phyloP scores from a whole-genome alignment of 2,329 filamentous ascomycete species.

The Monascus ruber region DNA sequence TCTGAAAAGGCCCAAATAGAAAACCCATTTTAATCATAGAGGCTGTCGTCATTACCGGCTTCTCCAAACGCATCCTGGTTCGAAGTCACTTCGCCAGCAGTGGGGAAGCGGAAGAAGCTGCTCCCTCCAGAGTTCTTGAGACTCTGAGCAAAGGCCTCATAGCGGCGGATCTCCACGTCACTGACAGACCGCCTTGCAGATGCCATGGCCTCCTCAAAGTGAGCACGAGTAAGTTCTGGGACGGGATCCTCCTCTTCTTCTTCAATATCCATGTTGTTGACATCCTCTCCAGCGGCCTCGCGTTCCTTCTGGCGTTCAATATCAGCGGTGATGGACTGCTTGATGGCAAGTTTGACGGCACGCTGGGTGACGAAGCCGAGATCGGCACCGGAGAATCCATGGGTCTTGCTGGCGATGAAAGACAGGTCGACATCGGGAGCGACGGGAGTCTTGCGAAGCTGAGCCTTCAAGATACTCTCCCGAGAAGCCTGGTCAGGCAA shows the following conservation, averaged over 20 bases:
- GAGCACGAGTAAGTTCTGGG: constrained; percentile 85
- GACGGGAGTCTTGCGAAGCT: constrained; percentile 96
- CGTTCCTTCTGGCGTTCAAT: constrained; percentile 85
- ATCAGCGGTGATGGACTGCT: constrained; percentile 80
- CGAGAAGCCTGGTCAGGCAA: constrained; percentile 86
- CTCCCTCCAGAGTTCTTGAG: constrained; percentile 97
- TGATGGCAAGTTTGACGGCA: constrained; percentile 98
- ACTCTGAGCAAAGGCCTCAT: constrained; percentile 96
- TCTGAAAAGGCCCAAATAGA: constrained; percentile 23
- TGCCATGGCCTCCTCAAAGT: constrained; percentile 98
- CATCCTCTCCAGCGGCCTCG: constrained; percentile 64
- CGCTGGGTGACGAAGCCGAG: constrained; percentile 97
- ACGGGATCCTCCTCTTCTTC: constrained; percentile 72
- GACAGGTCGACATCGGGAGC: constrained; percentile 74
- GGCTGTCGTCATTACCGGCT: constrained; percentile 86
- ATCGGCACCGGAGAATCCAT: constrained; percentile 99
- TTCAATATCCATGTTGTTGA: constrained; percentile 70
- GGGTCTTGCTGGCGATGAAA: constrained; percentile 92
- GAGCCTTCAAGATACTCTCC: constrained; percentile 80
- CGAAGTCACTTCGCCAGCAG: constrained; percentile 44
- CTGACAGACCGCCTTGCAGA: constrained; percentile 85
- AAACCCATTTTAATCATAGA: constrained; percentile 66
- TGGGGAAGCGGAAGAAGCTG: constrained; percentile 95
- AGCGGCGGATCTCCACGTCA: constrained; percentile 93
- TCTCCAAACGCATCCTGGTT: constrained; percentile 58